Evolutionary conservation across 2,329 filamentous ascomycete genomes (phyloP).

Genomic region (Hypoxylon sp.): DNA sequence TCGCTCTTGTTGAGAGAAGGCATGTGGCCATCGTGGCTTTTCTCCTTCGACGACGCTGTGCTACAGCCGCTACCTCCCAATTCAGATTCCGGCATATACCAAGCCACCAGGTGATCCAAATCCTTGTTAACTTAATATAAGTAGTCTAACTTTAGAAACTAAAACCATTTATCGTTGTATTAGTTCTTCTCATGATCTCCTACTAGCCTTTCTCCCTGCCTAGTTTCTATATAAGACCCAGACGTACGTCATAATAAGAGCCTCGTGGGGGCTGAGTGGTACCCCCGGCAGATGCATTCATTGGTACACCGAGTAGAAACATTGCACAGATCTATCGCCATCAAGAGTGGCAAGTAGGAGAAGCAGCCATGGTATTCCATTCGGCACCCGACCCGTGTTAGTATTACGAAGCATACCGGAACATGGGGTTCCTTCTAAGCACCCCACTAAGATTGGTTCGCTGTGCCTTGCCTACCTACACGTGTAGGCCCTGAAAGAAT

Average conservation of each 20-base stretch:
- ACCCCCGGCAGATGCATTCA: not conserved
- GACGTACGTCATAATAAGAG: not conserved
- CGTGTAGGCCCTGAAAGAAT: not conserved
- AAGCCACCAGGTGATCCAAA: not conserved
- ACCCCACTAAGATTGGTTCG: not conserved
- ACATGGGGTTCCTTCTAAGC: too few species aligned
- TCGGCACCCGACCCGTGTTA: not conserved
- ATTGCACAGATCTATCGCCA: not conserved
- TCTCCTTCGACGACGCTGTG: not conserved
- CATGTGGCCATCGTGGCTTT: not conserved
- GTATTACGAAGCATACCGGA: too few species aligned
- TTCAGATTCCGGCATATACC: not conserved
- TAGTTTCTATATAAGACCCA: not conserved
- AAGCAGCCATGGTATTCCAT: not conserved
- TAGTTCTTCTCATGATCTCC: not conserved
- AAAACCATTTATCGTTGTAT: not conserved
- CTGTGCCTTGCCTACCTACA: not conserved
- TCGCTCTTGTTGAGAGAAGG: not conserved
- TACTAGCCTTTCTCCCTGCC: not conserved
- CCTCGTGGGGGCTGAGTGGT: not conserved
- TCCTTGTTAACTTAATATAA: not conserved
- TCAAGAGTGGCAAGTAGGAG: not conserved
- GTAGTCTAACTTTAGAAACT: not conserved
- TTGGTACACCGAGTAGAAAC: not conserved
- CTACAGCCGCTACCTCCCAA: not conserved